Evolutionary conservation across 2,329 filamentous ascomycete genomes (phyloP), one percentile per base, ranked within the genome.

Genomic region (Chrysosporium keratinophilum): DNA sequence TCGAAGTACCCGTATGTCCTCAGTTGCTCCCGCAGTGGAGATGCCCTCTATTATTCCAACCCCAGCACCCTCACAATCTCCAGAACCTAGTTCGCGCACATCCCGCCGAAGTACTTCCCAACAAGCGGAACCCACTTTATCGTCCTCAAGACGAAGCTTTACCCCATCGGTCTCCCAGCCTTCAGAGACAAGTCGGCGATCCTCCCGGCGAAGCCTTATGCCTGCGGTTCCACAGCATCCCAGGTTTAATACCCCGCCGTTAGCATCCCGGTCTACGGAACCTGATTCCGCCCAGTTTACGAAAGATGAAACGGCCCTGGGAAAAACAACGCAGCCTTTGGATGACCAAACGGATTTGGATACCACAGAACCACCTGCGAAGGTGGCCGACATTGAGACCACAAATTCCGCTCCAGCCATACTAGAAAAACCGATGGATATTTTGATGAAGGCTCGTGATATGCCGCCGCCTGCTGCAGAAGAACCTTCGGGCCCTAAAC

Each of bases 371-470:
- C 74, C 78, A 19, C 79, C 78, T 40, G 62, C 23, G 23, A 28
- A 76, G 56, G 75, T 79, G 31, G 71, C 75, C 1, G 41, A 42
- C 10, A 71, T 84, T 44, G 86, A 86, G 67, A 85, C 86, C 39
- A 80, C 91, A 63, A 87, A 84, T 60, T 77, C 87, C 1, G 82
- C 88, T 71, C 81, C 88, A 61, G 87, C 87, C 3, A 76, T 88
- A 55, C 71, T 95, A 60, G 89, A 95, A 65, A 87, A 82, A 67
- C 91, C 91, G 0, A 90, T 95, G 84, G 91, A 96, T 63, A 95
- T 97, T 61, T 83, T 95, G 47, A 76, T 95, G 56, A 91, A 94
- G 70, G 88, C 89, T 46, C 83, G 90, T 56, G 85, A 84, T 34
- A 75, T 84, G 64, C 77, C 81, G 1, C 75, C 82, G 23, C 71